A percentile compares a stretch with the other conserved stretches of the same genome.
phyloP scores from a whole-genome alignment of 2,329 filamentous ascomycete species.

The Sphaerulina musiva region DNA sequence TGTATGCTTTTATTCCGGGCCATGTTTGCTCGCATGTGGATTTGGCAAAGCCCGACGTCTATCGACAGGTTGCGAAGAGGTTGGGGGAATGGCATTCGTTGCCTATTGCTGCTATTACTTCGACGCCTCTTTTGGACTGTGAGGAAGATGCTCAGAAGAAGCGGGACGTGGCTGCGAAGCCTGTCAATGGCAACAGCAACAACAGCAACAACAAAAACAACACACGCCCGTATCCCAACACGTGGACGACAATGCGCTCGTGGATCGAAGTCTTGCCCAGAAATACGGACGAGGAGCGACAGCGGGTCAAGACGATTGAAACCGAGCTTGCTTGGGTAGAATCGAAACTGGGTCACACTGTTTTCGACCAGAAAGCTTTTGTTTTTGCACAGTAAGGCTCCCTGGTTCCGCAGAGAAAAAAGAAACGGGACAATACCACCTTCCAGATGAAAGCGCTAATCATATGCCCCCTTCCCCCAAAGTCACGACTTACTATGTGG shows the following conservation, averaged over 20 bases:
- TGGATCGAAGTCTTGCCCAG: constrained; percentile 84
- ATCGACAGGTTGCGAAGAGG: constrained; percentile 73
- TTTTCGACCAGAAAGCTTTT: constrained; percentile 69
- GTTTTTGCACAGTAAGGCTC: constrained; percentile 66
- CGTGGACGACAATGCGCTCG: constrained; percentile 94
- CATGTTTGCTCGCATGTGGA: constrained; percentile 73
- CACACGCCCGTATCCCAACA: constrained; percentile 71
- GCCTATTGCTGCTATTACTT: constrained; percentile 48
- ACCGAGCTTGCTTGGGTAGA: constrained; percentile 62
- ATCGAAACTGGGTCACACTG: constrained; percentile 65
- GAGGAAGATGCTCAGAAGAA: constrained; percentile 21
- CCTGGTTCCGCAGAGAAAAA: too few species aligned
- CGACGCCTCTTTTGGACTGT: constrained; percentile 29
- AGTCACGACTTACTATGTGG: constrained; percentile 85
- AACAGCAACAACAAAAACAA: constrained; percentile 22
- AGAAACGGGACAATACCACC: background rate
- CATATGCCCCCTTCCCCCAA: background rate
- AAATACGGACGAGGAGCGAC: constrained; percentile 60
- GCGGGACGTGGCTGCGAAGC: constrained; percentile 6
- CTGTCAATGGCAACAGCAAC: constrained; percentile 26
- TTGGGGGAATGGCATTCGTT: constrained; percentile 85
- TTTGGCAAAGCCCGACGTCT: constrained; percentile 66
- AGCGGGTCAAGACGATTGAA: constrained; percentile 63
- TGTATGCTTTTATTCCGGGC: constrained; percentile 86
- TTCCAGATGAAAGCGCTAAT: background rate